A percentile compares a stretch with the other conserved stretches of the same genome.
These are phyloP conservation scores for Fraxinus sp. DNA, from an alignment of 305 asterid species.

Conservation along the genomic window DNA sequence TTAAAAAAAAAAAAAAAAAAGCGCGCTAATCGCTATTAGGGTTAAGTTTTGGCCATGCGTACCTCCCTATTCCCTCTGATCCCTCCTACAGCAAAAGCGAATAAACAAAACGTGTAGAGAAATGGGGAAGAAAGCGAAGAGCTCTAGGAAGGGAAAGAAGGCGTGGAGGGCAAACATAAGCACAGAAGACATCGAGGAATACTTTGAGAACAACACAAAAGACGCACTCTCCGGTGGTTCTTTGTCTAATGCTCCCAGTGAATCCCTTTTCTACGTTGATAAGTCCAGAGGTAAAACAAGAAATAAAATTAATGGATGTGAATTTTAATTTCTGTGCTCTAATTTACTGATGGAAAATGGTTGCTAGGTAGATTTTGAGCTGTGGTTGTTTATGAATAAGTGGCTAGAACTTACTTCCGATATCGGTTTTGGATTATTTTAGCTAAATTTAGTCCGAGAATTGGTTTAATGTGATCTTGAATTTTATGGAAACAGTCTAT, in stretches of 20 bases:
- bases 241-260: constrained; percentile 67
- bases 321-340: neutral
- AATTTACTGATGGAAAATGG: neutral
- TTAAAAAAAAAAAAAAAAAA: too few species aligned
- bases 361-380: neutral
- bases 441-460: too few species aligned
- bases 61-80: neutral
- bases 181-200: constrained; percentile 84
- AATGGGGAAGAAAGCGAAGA: constrained; percentile 83
- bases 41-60: too few species aligned
- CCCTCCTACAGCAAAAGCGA: neutral
- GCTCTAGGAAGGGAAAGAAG: constrained; percentile 92
- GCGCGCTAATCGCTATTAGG: too few species aligned
- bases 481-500: too few species aligned
- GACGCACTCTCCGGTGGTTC: constrained; percentile 96
- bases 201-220: constrained; percentile 74
- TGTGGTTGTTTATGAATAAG: neutral
- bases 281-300: constrained; percentile 65
- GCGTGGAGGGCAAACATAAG: constrained; percentile 95
- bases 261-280: constrained; percentile 72
- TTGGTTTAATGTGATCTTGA: too few species aligned
- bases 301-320: neutral
- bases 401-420: neutral
- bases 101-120: neutral
- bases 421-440: neutral